These are phyloP conservation scores for Amylocystis lapponica DNA, from an alignment of 768 basidiomycete species.

Conservation along the genomic window DNA sequence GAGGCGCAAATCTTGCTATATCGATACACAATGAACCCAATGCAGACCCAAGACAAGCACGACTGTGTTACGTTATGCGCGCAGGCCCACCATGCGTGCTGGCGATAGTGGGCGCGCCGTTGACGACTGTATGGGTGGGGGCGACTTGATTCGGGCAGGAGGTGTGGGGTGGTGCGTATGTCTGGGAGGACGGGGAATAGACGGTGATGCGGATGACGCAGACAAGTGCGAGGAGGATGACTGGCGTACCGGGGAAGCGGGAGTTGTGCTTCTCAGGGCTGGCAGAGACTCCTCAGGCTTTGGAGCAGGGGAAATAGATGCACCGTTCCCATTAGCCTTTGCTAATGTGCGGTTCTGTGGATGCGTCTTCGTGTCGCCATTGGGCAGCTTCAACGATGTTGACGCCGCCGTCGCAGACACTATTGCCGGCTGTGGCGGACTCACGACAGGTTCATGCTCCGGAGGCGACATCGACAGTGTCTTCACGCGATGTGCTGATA, in stretches of 20 bases:
- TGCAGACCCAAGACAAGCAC: no score
- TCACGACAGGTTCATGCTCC: constrained; percentile 4
- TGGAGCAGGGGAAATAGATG: no score
- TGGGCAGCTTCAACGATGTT: no score
- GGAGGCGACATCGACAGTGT: constrained; percentile 11
- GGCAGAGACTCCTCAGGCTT: no score
- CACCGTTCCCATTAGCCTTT: background rate
- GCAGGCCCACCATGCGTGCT: constrained; percentile 17
- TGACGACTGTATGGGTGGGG: constrained; percentile 4
- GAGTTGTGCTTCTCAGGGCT: background rate
- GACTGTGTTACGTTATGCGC: constrained; percentile 14
- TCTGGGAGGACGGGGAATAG: constrained; percentile 9
- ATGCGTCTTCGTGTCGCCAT: no score
- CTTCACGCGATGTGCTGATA: constrained; percentile 14
- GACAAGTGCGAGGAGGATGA: background rate
- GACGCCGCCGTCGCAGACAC: no score
- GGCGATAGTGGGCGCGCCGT: constrained; percentile 9
- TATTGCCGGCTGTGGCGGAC: background rate
- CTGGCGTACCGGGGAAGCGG: constrained; percentile 3
- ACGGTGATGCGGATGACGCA: background rate
- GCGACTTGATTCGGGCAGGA: background rate
- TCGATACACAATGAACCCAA: background rate
- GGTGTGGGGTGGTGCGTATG: constrained; percentile 4
- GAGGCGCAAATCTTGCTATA: background rate
- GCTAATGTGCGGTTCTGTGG: no score